Evolutionary conservation across 495 filamentous ascomycete genomes (phyloP), one percentile per base, ranked within the genome.

Genomic region (Trichocladium uniseriatum): DNA sequence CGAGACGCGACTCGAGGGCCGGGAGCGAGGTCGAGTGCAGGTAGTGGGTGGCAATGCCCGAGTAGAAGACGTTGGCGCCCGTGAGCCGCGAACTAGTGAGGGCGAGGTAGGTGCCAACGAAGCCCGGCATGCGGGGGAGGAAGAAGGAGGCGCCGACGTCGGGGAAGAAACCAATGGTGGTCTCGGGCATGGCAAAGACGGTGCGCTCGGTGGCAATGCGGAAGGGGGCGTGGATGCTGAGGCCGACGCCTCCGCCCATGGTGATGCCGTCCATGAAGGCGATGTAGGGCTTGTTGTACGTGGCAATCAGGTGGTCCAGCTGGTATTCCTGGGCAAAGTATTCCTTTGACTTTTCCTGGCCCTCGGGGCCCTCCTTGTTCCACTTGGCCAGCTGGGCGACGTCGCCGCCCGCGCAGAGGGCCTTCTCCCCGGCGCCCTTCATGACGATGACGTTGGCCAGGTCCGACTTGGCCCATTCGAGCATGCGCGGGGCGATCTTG

Each of bases 211-310:
- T 98, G 21, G 94, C 94, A 59, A 98, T 92, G 19, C 92, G 78
- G 75, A 98, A 89, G 2, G 92, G 94, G 5, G 94, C 90, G 67
- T 98, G 94, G 37, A 96, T 77, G 66, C 83, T 89, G 41, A 98
- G 78, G 3, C 92, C 92, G 24, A 97, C 94, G 44, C 92, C 92
- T 45, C 92, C 92, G 51, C 92, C 92, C 92, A 98, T 97, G 20
- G 94, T 98, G 61, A 95, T 83, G 48, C 92, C 92, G 61, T 98
- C 94, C 83, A 98, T 90, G 64, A 96, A 85, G 32, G 94, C 89
- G 41, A 98, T 79, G 62, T 90, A 92, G 2, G 92, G 92, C 71
- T 95, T 97, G 21, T 69, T 57, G 72, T 91, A 95, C 41, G 89
- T 95, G n/a, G 94, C 89, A 59, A 98, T 90, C 43, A 87, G 67